Percentiles rank a stretch among this genome's conserved stretches.
Evolutionary conservation across 139 green algal species (phyloP).

Genomic region (Pleodorina starrii): DNA sequence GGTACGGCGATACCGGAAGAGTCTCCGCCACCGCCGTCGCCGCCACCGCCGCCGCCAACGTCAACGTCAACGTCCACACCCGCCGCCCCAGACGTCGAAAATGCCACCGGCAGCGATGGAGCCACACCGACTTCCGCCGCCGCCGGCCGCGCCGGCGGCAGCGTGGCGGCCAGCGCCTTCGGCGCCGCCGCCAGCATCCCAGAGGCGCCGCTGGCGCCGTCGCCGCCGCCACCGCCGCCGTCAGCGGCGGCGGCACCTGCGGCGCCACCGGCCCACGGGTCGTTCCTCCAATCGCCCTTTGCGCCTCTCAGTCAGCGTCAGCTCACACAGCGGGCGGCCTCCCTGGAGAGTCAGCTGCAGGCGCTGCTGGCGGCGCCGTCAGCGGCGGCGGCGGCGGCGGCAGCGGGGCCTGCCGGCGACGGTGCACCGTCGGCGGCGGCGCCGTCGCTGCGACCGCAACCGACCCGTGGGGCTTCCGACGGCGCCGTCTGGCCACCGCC

Average conservation of each 20-base stretch:
- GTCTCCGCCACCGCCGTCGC: background rate
- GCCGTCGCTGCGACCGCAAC: background rate
- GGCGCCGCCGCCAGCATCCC: background rate
- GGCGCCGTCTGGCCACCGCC: background rate
- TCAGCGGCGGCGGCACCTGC: background rate
- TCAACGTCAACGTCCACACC: background rate
- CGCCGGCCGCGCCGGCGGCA: background rate
- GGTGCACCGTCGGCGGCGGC: background rate
- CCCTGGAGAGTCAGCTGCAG: conserved; percentile 31
- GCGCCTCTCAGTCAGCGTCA: conserved; percentile 38
- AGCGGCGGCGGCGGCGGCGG: background rate
- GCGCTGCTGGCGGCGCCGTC: background rate
- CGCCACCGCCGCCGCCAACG: background rate
- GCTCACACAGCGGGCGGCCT: conserved; percentile 8
- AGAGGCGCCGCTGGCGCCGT: background rate
- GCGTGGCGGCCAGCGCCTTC: background rate
- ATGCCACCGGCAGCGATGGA: background rate
- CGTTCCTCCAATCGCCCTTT: conserved; percentile 13
- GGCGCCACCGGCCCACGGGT: background rate
- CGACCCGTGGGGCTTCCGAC: conserved; percentile 6
- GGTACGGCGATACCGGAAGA: no score
- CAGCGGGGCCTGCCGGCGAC: background rate
- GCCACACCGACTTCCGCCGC: background rate
- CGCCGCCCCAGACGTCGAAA: background rate
- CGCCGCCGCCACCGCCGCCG: background rate